Evolutionary conservation across 129 eudicot genomes (phyloP), one percentile per base, ranked within the genome.

Genomic region (Flaveria robusta): DNA sequence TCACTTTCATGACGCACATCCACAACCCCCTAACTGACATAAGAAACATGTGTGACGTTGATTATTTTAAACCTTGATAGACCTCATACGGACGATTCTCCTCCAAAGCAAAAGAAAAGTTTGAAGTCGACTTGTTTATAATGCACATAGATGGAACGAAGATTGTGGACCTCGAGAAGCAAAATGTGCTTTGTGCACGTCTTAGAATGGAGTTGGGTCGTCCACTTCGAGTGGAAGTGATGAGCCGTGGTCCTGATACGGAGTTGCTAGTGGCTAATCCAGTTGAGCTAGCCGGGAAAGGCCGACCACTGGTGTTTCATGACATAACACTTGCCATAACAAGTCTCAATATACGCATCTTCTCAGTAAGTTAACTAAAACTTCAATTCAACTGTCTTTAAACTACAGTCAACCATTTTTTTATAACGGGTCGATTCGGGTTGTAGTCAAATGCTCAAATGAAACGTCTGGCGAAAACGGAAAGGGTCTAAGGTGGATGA

Each of bases 191-290:
- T 39, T 82, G 88, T 46, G 55, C 82, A 5, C 84, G 86, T 39
- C 65, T 85, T 31, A 78, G 74, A 60, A 82, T 81, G 88, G 88
- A 85, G 74, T 82, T 85, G 5, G 51, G 49, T 56, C 74, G 70
- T n/a, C 88, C 88, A 70, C 82, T 85, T 26, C 60, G 88, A 39
- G 82, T 85, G 39, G 70, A 81, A 26, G 84, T 85, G n/a, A 60
- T 66, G 81, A 85, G 79, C 42, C 84, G 88, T 60, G 88, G 88
- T 43, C 88, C 88, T 3, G 88, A 85, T 24, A 85, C 82, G 1
- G 88, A 85, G 79, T 65, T 85, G 86, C 15, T 85, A 8, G 88
- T 85, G 46, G 88, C 77, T n/a, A 82, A 85, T 47, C 88, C 88
- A 11, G 88, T 78, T 9, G 86, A 85, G 86, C 50, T 85, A 56